Percentiles rank a stretch among this genome's conserved stretches.
These are phyloP conservation scores for Excoecaria agallocha DNA, from an alignment of 345 rosid genomes.

Conservation along the genomic window DNA sequence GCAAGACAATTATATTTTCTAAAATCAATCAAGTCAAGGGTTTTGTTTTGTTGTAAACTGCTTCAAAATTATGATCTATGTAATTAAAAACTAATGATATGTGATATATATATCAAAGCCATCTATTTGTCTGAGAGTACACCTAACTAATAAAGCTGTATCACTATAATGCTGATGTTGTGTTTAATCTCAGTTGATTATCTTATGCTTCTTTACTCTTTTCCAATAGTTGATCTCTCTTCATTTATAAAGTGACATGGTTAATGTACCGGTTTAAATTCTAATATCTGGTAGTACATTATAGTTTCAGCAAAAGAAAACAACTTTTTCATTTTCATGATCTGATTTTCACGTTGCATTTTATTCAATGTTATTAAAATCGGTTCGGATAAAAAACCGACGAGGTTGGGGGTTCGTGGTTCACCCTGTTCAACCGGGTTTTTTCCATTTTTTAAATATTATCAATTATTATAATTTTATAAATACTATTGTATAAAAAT, in stretches of 20 bases:
- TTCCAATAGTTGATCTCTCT: background rate
- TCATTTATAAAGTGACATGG: background rate
- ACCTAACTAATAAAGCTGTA: too few species aligned
- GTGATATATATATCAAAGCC: too few species aligned
- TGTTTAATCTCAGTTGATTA: too few species aligned
- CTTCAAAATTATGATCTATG: slow-evolving; percentile 2
- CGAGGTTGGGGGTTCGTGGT: too few species aligned
- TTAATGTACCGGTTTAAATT: background rate
- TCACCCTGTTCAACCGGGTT: too few species aligned
- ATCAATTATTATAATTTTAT: too few species aligned
- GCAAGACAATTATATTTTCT: background rate
- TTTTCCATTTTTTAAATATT: too few species aligned
- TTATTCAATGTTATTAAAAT: too few species aligned
- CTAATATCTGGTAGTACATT: background rate
- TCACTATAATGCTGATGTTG: too few species aligned
- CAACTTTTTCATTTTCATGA: background rate
- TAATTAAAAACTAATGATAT: background rate
- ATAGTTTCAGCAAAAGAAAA: background rate
- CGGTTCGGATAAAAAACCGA: too few species aligned
- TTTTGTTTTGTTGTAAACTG: background rate
- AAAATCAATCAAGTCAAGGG: background rate
- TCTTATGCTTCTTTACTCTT: background rate
- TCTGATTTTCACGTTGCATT: background rate
- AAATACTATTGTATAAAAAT: too few species aligned
- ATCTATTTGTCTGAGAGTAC: background rate